Evolutionary conservation across 2,329 filamentous ascomycete genomes (phyloP), one percentile per base, ranked within the genome.

Genomic region (Fusarium tanahbumbuense): DNA sequence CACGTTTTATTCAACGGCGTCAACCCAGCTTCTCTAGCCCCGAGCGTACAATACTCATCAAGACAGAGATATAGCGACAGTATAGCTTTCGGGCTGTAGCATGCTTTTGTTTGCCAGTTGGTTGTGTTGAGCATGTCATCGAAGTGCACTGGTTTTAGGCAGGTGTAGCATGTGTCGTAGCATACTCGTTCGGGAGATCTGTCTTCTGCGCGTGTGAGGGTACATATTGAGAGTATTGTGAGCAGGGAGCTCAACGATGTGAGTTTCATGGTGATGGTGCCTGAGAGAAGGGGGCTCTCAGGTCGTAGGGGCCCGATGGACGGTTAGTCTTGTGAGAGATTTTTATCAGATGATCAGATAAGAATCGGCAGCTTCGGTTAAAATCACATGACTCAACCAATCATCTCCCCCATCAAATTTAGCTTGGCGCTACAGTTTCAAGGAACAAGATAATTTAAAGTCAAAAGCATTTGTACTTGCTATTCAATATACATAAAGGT

Each of bases 61-160:
- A 80, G 46, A 40, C 83, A 85, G 0, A 84, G 60, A 18, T 80
- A 82, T 11, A 82, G 66, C 4, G 81, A 82, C 2, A 68, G 10
- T 5, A 77, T 64, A 3, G 70, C 66, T 28, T 76, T 66, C 1
- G 58, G 67, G 32, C 79, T 82, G 30, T 74, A 64, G 59, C 81
- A 83, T 3, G 70, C 53, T 16, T 65, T 63, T 16, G 67, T 64
- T 8, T 64, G 56, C 10, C 67, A 56, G n/a, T 56, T 68, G 8
- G 72, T 70, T 20, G 67, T 61, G 6, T 70, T 62, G 18, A 72
- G 64, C 44, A 71, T 67, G 49, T 82, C 80, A 52, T 71, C 70
- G 60, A 81, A 82, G n/a, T 69, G 73, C 20, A 78, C 66, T 8
- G 62, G 50, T 23, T 54, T 58, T 4, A 82, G 73, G 25, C 75